Conservation (phyloP, 2,329 filamentous ascomycete genomes). For the Sclerotinia sclerotiorum region DNA sequence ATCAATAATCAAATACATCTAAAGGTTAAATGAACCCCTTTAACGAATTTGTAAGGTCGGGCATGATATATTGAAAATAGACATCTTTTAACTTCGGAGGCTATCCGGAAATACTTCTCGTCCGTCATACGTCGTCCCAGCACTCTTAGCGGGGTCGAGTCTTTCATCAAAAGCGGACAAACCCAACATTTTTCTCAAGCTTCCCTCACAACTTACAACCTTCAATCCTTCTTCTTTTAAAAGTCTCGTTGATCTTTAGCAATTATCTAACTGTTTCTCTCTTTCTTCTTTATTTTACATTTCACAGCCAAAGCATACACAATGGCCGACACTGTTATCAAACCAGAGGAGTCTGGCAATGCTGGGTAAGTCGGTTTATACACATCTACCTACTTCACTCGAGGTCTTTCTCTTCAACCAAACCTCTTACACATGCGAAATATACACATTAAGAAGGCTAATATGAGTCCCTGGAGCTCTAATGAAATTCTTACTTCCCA, state of each 20-base stretch:
- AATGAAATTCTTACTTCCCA: neutral
- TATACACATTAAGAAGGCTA: conserved; percentile 11
- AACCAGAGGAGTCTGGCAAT: conserved; percentile 49
- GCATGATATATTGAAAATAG: neutral
- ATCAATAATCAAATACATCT: neutral
- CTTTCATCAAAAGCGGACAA: conserved; percentile 11
- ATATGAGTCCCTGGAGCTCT: conserved; percentile 26
- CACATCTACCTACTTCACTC: conserved; percentile 36
- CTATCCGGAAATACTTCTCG: conserved; percentile 20
- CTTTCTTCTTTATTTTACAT: neutral
- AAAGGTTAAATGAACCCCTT: too few species aligned
- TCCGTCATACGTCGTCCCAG: conserved; percentile 16
- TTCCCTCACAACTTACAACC: conserved; percentile 25
- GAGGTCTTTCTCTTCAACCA: conserved; percentile 20
- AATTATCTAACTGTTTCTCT: neutral
- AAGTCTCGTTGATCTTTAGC: conserved; percentile 24
- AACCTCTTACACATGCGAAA: conserved; percentile 25
- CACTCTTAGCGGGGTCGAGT: conserved; percentile 20
- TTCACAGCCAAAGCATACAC: neutral
- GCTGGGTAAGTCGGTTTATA: conserved; percentile 49
- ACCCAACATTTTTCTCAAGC: conserved; percentile 19
- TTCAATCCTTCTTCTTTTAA: conserved; percentile 27
- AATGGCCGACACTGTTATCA: conserved; percentile 54
- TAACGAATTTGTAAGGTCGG: neutral
- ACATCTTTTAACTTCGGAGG: conserved; percentile 10